Conservation (phyloP, 208 protist species). For the Acanthamoeba culbertsoni region DNA sequence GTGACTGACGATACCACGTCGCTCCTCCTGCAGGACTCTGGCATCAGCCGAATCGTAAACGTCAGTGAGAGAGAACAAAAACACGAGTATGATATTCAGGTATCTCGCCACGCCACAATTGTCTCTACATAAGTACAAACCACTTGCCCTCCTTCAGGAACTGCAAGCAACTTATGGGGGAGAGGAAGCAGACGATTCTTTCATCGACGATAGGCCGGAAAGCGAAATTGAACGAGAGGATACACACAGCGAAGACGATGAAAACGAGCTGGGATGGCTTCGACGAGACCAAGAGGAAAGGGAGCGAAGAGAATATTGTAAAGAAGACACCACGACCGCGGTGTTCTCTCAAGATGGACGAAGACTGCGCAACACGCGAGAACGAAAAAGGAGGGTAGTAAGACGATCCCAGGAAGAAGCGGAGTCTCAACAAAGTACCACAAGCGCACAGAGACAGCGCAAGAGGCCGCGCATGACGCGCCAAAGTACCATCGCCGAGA, state of each 20-base stretch:
- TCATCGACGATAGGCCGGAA: constrained; percentile 1
- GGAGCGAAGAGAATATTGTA: not conserved
- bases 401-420: not conserved
- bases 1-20: too few species aligned
- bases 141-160: not conserved
- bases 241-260: not conserved
- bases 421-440: not conserved
- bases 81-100: not conserved
- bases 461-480: not conserved
- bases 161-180: not conserved
- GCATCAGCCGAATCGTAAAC: not conserved
- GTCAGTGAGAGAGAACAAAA: not conserved
- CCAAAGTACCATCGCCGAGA: not conserved
- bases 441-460: not conserved
- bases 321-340: not conserved
- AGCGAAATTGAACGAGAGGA: not conserved
- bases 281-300: not conserved
- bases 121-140: not conserved
- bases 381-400: not conserved
- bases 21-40: too few species aligned
- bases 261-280: not conserved
- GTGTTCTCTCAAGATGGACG: not conserved
- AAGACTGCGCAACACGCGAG: not conserved
- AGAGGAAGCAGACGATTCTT: not conserved
- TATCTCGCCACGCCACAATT: not conserved